Evolutionary conservation across 1,139 yeast species (phyloP).

Genomic region (Yamadazyma conglobata): DNA sequence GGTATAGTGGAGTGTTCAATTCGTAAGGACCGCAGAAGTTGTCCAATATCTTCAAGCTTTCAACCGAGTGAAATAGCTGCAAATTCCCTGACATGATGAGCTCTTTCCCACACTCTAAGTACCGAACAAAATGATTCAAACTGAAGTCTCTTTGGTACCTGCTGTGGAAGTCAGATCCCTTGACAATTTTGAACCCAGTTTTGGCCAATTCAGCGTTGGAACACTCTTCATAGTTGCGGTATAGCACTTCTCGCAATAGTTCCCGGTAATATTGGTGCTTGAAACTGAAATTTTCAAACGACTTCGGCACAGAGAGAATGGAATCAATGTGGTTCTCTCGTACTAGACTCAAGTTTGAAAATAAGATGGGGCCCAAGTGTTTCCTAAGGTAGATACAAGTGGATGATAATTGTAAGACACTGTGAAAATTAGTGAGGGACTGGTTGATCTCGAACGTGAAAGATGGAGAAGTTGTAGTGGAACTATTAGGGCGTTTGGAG

Average conservation of each 20-base stretch:
- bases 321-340: conserved; percentile 30
- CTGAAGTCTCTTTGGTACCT: conserved; percentile 18
- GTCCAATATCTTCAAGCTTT: conserved; percentile 22
- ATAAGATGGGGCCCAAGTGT: conserved; percentile 21
- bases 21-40: conserved; percentile 1
- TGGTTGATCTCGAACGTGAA: conserved; percentile 14
- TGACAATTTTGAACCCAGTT: conserved; percentile 18
- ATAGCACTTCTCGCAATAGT: conserved; percentile 22
- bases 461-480: conserved; percentile 7
- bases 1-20: conserved; percentile 1
- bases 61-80: conserved; percentile 18
- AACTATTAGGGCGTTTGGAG: neutral
- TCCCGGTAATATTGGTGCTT: conserved; percentile 19
- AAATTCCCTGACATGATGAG: conserved; percentile 17
- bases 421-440: conserved; percentile 11
- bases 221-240: conserved; percentile 18
- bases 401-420: conserved; percentile 21
- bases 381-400: conserved; percentile 25
- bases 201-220: conserved; percentile 21
- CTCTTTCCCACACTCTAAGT: conserved; percentile 26
- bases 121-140: conserved; percentile 20
- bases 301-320: conserved; percentile 21
- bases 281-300: conserved; percentile 23
- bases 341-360: conserved; percentile 23
- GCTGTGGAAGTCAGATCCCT: conserved; percentile 17